Evolutionary conservation across 192 early-diverging fungal species (phyloP).

Genomic region (Umbelopsis ramanniana): DNA sequence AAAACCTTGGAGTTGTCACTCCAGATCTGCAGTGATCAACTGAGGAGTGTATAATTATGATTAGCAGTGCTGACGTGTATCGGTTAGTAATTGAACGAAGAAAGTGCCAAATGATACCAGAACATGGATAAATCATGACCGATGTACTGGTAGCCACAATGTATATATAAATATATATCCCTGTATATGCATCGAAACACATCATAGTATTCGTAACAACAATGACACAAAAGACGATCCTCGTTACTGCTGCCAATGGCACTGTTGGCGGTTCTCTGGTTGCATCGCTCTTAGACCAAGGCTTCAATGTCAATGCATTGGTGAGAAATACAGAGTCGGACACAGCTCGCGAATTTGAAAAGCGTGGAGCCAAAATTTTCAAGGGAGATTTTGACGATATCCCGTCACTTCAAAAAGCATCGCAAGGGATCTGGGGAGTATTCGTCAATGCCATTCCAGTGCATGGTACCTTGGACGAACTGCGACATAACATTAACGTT

Average conservation of each 20-base stretch:
- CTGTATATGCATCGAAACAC: too few relatives aligned
- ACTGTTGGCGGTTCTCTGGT: neutral
- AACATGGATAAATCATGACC: too few relatives aligned
- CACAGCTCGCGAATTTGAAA: neutral
- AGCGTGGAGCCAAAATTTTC: neutral
- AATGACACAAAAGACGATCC: neutral
- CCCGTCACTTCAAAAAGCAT: neutral
- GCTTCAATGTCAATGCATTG: slow-evolving; percentile 4
- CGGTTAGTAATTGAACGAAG: too few relatives aligned
- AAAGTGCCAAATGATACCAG: too few relatives aligned
- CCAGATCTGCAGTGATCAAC: too few relatives aligned
- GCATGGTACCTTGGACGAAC: slow-evolving; percentile 11
- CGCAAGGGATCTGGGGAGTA: slow-evolving; percentile 24
- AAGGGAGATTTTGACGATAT: slow-evolving; percentile 6
- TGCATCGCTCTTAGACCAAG: neutral
- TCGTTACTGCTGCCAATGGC: neutral
- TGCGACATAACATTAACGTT: neutral
- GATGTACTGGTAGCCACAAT: too few relatives aligned
- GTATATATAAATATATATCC: too few relatives aligned
- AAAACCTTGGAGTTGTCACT: too few relatives aligned
- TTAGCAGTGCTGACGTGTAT: too few relatives aligned
- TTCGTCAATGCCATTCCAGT: slow-evolving; percentile 27
- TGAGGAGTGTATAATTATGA: too few relatives aligned
- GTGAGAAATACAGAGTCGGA: slow-evolving; percentile 3
- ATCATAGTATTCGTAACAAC: neutral